Conservation (phyloP, 352 stramenopile species). For the Halophytophthora batemanensis region DNA sequence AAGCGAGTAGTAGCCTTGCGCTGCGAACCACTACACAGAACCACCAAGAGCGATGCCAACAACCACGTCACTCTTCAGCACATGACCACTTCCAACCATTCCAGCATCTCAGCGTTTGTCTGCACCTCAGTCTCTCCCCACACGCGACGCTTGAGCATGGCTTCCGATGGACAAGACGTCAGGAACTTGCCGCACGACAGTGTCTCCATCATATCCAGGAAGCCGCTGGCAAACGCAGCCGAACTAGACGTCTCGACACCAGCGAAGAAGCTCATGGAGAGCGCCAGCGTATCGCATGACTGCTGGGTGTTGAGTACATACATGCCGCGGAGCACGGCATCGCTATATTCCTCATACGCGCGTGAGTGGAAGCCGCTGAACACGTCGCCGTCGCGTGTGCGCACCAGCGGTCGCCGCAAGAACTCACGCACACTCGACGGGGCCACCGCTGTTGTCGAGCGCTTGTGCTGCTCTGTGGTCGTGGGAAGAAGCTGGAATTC, state of each 20-base stretch:
- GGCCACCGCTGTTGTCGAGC: not conserved
- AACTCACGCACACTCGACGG: slow-evolving; percentile 27
- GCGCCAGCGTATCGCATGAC: slow-evolving; percentile 66
- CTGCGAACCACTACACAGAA: slow-evolving; percentile 50
- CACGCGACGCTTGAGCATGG: slow-evolving; percentile 25
- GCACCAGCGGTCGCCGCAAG: slow-evolving; percentile 41
- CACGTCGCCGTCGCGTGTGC: slow-evolving; percentile 50
- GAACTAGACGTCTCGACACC: slow-evolving; percentile 2
- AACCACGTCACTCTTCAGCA: slow-evolving; percentile 2
- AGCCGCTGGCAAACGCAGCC: slow-evolving; percentile 7
- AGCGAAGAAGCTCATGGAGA: slow-evolving; percentile 42
- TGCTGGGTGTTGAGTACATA: slow-evolving; percentile 59
- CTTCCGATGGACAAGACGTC: slow-evolving; percentile 27
- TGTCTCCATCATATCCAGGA: slow-evolving; percentile 44
- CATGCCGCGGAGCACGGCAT: slow-evolving; percentile 29
- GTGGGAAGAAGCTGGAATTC: slow-evolving; percentile 55
- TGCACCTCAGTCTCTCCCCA: slow-evolving; percentile 53
- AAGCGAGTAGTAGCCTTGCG: slow-evolving; percentile 61
- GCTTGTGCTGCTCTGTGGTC: slow-evolving; percentile 10
- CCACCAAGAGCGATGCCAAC: not conserved
- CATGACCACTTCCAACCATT: slow-evolving; percentile 2
- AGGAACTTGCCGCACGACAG: slow-evolving; percentile 64
- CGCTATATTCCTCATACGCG: slow-evolving; percentile 43
- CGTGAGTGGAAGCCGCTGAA: slow-evolving; percentile 46
- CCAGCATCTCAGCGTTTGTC: too few species aligned